Evolutionary conservation across 1,284 basidiomycete genomes (phyloP), one percentile per base, ranked within the genome.

Genomic region (Apiotrichum montevideense): DNA sequence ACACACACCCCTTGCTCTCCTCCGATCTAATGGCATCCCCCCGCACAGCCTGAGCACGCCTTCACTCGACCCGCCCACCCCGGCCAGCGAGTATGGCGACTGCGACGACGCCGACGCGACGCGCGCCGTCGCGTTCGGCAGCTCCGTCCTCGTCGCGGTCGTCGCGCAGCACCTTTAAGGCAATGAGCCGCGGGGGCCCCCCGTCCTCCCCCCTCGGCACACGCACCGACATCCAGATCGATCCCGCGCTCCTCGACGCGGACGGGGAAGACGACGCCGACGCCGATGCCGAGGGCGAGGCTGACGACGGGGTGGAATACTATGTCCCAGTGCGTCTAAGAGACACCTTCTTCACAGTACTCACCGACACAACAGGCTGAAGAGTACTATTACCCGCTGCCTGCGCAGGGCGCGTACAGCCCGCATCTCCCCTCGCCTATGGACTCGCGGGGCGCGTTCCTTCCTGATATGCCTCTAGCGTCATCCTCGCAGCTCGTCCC

Each of bases 201-300:
- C 57, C 46, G 6, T 39, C 49, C 7, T 55, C 54, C 7, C 53
- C 57, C 1, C 53, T 57, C 13, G 44, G 39, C 34, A n/a, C 44
- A 35, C 56, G 45, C 15, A 40, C 6, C 47, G 47, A 49, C 37
- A 56, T 45, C 3, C 46, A 52, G 8, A 59, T 62, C n/a, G 61
- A 62, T 35, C 61, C 61, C 0, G 57, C 57, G 0, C 33, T 62
- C 8, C 50, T 62, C 4, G 59, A 55, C 4, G 55, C 52, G 1
- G 56, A 53, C 10, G 48, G 29, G 37, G 37, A 39, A 39, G 8
- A 33, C 4, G n/a, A 46, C 3, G 35, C 59, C 11, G 56, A 56
- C 43, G 46, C 59, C 35, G 61, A 62, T 52, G 61, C 61, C 21
- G 61, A 62, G 40, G 61, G 61, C 33, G 61, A 62, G 40, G 61